Conservation (phyloP, 148 eudicot species). For the Pouteria glomerata region DNA sequence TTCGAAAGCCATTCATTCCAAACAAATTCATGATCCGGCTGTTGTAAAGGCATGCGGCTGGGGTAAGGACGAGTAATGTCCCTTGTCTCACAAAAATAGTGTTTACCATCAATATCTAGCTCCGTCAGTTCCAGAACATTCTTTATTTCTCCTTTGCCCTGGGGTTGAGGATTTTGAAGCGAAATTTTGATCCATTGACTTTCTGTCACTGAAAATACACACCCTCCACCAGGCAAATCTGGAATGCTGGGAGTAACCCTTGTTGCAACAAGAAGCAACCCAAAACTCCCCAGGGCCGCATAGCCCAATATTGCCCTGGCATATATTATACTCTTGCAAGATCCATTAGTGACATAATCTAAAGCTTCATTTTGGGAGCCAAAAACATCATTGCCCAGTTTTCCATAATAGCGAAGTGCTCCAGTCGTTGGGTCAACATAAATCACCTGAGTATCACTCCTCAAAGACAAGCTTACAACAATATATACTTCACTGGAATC, state of each 20-base stretch:
- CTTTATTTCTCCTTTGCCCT: slow-evolving; percentile 83
- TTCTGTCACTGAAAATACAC: slow-evolving; percentile 76
- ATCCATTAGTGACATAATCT: slow-evolving; percentile 73
- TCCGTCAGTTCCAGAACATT: slow-evolving; percentile 74
- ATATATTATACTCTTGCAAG: slow-evolving; percentile 63
- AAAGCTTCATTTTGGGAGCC: slow-evolving; percentile 84
- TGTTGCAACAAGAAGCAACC: slow-evolving; percentile 83
- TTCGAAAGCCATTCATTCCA: slow-evolving; percentile 90
- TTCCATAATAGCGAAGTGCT: slow-evolving; percentile 58
- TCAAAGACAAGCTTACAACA: slow-evolving; percentile 58
- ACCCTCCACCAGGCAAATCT: slow-evolving; percentile 85
- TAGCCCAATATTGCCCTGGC: slow-evolving; percentile 89
- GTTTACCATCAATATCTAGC: slow-evolving; percentile 93
- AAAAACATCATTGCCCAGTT: slow-evolving; percentile 66
- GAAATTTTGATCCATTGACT: slow-evolving; percentile 85
- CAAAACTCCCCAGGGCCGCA: slow-evolving; percentile 73
- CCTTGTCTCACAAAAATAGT: slow-evolving; percentile 87
- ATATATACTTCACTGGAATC: slow-evolving; percentile 84
- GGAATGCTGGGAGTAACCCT: slow-evolving; percentile 71
- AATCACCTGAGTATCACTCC: slow-evolving; percentile 77
- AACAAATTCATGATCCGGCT: slow-evolving; percentile 94
- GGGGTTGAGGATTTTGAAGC: slow-evolving; percentile 83
- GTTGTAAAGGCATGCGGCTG: slow-evolving; percentile 63
- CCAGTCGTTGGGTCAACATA: slow-evolving; percentile 96
- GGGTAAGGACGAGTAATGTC: slow-evolving; percentile 94